Evolutionary conservation across 208 protist genomes (phyloP).

Genomic region (Acanthamoeba sp.): DNA sequence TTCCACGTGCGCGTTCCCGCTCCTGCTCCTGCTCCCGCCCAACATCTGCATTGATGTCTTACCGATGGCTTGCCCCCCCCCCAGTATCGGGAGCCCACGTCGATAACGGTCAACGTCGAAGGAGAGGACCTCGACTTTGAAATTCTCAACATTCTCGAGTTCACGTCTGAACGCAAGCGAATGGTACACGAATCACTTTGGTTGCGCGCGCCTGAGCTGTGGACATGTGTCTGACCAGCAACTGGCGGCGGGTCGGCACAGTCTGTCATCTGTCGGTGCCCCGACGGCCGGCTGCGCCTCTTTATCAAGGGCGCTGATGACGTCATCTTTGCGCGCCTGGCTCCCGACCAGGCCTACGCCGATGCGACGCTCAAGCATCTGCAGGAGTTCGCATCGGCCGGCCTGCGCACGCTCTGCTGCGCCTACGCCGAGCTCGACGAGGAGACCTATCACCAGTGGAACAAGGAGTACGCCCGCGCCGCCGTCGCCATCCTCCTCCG

Average conservation of each 20-base stretch:
- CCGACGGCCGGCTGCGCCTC: conserved; percentile 62
- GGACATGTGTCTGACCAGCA: background rate
- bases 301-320: conserved; percentile 90
- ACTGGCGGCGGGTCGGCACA: background rate
- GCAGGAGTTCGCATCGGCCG: conserved; percentile 79
- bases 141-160: conserved; percentile 83
- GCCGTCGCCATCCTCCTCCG: conserved; percentile 40
- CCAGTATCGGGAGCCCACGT: conserved; percentile 23
- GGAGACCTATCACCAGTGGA: conserved; percentile 17
- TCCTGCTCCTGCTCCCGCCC: background rate
- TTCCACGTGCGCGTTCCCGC: background rate
- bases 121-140: conserved; percentile 50
- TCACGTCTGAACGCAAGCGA: conserved; percentile 84
- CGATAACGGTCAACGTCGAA: background rate
- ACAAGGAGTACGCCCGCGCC: background rate
- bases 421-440: conserved; percentile 23
- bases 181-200: conserved; percentile 83
- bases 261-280: conserved; percentile 35
- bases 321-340: conserved; percentile 86
- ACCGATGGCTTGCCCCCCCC: conserved; percentile 45
- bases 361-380: background rate
- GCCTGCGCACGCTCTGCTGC: conserved; percentile 27
- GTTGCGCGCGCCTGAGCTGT: background rate
- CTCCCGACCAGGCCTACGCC: conserved; percentile 26
- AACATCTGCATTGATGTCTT: too few species aligned